phyloP scores from a whole-genome alignment of 345 rosid genomes.

The Geranium rotundifolium region DNA sequence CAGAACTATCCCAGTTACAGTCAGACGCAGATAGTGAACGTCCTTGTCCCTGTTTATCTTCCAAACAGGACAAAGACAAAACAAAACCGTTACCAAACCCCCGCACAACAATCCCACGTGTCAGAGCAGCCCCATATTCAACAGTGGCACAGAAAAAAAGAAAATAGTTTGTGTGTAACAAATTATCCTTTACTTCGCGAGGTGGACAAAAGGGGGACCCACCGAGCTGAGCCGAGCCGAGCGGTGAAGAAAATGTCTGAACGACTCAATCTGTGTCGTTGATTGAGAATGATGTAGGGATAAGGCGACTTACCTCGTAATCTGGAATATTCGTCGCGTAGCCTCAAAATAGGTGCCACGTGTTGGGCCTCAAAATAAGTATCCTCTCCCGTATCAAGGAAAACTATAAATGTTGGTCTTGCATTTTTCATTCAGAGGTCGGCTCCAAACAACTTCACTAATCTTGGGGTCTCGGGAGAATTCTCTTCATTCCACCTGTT shows the following conservation, averaged over 20 bases:
- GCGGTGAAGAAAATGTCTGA: neutral
- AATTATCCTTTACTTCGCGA: conserved; percentile 25
- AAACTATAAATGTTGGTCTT: neutral
- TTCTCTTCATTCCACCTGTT: no score
- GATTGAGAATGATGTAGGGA: conserved; percentile 4
- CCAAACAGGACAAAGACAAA: conserved; percentile 22
- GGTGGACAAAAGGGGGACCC: neutral
- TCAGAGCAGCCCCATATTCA: neutral
- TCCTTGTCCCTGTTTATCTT: conserved; percentile 1
- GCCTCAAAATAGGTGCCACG: conserved; percentile 30
- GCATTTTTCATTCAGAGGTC: neutral
- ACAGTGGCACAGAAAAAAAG: neutral
- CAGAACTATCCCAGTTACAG: neutral
- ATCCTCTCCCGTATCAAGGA: no score
- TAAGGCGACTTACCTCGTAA: conserved; percentile 35
- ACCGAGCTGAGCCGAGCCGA: neutral
- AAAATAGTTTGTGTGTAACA: neutral
- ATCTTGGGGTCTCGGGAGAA: neutral
- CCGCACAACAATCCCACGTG: conserved; percentile 13
- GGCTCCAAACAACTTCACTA: neutral
- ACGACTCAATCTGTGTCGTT: neutral
- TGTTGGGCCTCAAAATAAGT: no score
- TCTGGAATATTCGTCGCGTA: conserved; percentile 35
- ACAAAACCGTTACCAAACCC: conserved; percentile 20
- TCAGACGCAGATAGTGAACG: no score